These are phyloP conservation scores for Sclerotinia trifoliorum DNA, from an alignment of 2,329 filamentous ascomycete species.

Conservation along the genomic window DNA sequence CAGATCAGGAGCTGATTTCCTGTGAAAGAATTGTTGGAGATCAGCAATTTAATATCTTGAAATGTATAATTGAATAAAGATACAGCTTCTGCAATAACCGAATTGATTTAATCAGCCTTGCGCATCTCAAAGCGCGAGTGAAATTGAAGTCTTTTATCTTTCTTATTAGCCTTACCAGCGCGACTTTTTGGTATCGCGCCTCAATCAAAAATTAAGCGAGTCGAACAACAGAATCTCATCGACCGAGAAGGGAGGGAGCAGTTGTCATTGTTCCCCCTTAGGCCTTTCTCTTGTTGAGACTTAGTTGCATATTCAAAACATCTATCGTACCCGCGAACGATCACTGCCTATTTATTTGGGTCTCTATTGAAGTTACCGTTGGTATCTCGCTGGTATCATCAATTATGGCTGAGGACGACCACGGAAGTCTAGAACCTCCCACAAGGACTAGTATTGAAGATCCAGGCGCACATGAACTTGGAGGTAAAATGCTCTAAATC, in stretches of 20 bases:
- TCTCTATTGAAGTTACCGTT: conserved; percentile 8
- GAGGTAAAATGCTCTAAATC: conserved; percentile 43
- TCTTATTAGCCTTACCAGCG: conserved; percentile 20
- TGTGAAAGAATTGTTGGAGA: conserved; percentile 11
- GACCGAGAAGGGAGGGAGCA: conserved; percentile 16
- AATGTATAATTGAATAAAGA: not conserved
- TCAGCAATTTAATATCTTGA: conserved; percentile 2
- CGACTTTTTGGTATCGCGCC: conserved; percentile 23
- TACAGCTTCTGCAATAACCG: conserved; percentile 25
- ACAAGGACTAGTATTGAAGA: conserved; percentile 48
- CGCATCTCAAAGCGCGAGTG: conserved; percentile 30
- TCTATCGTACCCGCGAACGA: not conserved
- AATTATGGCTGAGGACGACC: conserved; percentile 37
- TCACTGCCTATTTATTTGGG: not conserved
- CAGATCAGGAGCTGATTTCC: conserved; percentile 12
- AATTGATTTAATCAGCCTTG: conserved; percentile 23
- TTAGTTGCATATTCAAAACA: conserved; percentile 14
- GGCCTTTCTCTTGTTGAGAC: conserved; percentile 6
- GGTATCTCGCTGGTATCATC: conserved; percentile 6
- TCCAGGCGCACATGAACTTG: conserved; percentile 58
- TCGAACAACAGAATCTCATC: conserved; percentile 15
- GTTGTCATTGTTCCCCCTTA: conserved; percentile 11
- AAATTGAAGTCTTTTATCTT: conserved; percentile 19
- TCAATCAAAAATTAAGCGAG: conserved; percentile 23
- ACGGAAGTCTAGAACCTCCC: conserved; percentile 45